Percentiles rank a stretch among this genome's conserved stretches.
Evolutionary conservation across 768 basidiomycete genomes (phyloP).

Genomic region (Crassisporium funariophilum): DNA sequence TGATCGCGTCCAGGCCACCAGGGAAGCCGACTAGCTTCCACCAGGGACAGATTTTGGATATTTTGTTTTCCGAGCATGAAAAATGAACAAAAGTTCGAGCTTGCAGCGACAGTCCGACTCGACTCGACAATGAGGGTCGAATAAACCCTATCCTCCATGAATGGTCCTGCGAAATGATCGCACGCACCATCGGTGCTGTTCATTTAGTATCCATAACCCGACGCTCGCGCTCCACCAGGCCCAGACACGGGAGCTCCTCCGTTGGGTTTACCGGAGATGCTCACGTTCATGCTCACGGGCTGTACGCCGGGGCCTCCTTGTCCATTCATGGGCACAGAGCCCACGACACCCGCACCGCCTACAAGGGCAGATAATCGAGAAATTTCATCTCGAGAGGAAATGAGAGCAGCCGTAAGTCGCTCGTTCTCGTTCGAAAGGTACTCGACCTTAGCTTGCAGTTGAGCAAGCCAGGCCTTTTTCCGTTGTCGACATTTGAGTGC

Average conservation of each 20-base stretch:
- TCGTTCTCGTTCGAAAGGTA: conserved; percentile 93
- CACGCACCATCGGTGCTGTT: too few species aligned
- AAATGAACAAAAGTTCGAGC: too few species aligned
- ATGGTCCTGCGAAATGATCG: too few species aligned
- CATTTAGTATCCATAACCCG: conserved; percentile 43
- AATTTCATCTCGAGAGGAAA: conserved; percentile 90
- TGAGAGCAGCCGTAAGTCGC: conserved; percentile 82
- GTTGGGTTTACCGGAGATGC: conserved; percentile 30
- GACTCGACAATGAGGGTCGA: too few species aligned
- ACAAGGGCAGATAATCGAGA: conserved; percentile 77
- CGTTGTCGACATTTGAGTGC: conserved; percentile 99
- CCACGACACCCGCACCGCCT: conserved; percentile 61
- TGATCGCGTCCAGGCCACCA: too few species aligned
- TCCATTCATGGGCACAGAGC: conserved; percentile 29
- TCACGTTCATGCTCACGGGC: conserved; percentile 51
- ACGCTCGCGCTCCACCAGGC: conserved; percentile 33
- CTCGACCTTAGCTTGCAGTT: conserved; percentile 93
- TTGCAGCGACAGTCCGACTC: too few species aligned
- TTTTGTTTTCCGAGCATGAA: too few species aligned
- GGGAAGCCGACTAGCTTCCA: too few species aligned
- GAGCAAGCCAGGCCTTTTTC: conserved; percentile 96
- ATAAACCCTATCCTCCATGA: too few species aligned
- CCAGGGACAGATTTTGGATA: too few species aligned
- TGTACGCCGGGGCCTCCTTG: conserved; percentile 36
- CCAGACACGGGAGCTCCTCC: conserved; percentile 32